These are phyloP conservation scores for Limnanthes douglasii DNA, from an alignment of 345 rosid species.

Conservation along the genomic window DNA sequence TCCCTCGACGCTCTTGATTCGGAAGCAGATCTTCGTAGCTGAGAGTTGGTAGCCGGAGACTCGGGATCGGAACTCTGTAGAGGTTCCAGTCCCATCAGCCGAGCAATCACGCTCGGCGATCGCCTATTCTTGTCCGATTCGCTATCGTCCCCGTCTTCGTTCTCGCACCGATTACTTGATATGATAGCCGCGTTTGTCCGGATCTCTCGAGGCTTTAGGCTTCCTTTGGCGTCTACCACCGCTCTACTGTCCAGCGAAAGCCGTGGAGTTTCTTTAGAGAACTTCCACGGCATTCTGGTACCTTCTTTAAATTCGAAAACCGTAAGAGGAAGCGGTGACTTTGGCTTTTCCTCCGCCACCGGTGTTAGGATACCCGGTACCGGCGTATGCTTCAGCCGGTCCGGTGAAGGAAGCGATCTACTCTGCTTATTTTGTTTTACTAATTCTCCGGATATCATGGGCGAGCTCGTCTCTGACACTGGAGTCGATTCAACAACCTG, in stretches of 20 bases:
- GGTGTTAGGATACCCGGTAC: conserved; percentile 11
- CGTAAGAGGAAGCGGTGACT: conserved; percentile 31
- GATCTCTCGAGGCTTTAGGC: conserved; percentile 76
- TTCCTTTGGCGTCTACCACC: conserved; percentile 67
- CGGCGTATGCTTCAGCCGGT: conserved; percentile 30
- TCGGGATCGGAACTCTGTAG: conserved; percentile 37
- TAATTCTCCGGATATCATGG: conserved; percentile 17
- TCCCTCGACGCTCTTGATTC: conserved; percentile 72
- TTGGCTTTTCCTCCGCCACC: conserved; percentile 15
- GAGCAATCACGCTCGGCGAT: conserved; percentile 81
- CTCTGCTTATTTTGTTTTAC: conserved; percentile 17
- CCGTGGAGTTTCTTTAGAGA: conserved; percentile 80
- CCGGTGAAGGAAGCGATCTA: conserved; percentile 27
- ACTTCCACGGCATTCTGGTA: conserved; percentile 58
- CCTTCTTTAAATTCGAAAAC: conserved; percentile 42
- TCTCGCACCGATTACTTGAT: conserved; percentile 15
- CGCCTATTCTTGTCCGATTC: conserved; percentile 33
- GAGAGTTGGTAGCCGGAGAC: conserved; percentile 25
- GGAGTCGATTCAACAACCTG: conserved; percentile 22
- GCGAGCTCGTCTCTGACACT: conserved; percentile 19
- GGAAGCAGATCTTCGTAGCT: conserved; percentile 88
- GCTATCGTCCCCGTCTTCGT: conserved; percentile 10
- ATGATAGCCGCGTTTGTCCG: conserved; percentile 27
- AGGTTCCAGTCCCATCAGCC: conserved; percentile 88
- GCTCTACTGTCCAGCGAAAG: conserved; percentile 98